Percentiles rank a stretch among this genome's conserved stretches.
phyloP scores from a whole-genome alignment of 2,329 filamentous ascomycete species.

The Rosellinia necatrix region DNA sequence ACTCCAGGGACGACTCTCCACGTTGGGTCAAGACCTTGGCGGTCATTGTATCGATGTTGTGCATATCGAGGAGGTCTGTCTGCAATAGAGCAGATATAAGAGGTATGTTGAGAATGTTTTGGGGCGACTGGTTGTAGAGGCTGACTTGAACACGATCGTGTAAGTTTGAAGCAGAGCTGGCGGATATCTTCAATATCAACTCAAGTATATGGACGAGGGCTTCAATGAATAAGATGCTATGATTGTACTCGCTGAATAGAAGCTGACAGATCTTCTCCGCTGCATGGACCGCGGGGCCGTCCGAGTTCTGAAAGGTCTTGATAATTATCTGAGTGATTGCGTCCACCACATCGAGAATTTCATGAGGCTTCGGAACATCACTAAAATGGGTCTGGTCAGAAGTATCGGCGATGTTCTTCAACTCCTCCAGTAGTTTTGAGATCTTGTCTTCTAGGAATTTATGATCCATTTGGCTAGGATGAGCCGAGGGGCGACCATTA shows the following conservation, averaged over 20 bases:
- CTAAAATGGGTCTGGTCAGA: slow-evolving; percentile 62
- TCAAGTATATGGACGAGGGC: slow-evolving; percentile 66
- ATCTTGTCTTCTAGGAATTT: slow-evolving; percentile 59
- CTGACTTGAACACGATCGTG: slow-evolving; percentile 60
- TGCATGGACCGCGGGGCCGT: slow-evolving; percentile 63
- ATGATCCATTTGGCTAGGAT: slow-evolving; percentile 55
- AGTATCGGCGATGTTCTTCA: slow-evolving; percentile 58
- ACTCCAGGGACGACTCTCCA: slow-evolving; percentile 74
- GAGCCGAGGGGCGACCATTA: slow-evolving; percentile 55
- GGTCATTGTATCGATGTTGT: slow-evolving; percentile 71
- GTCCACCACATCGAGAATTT: slow-evolving; percentile 66
- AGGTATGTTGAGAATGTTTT: slow-evolving; percentile 61
- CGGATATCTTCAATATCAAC: slow-evolving; percentile 62
- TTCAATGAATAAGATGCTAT: slow-evolving; percentile 63
- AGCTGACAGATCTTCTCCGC: slow-evolving; percentile 63
- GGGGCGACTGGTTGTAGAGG: slow-evolving; percentile 61
- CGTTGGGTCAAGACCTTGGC: slow-evolving; percentile 73
- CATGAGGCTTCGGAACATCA: slow-evolving; percentile 62
- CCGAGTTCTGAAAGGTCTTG: slow-evolving; percentile 64
- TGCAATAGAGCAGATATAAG: slow-evolving; percentile 61
- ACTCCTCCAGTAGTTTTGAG: slow-evolving; percentile 61
- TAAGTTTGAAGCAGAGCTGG: slow-evolving; percentile 51
- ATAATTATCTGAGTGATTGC: slow-evolving; percentile 66
- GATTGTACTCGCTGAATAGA: slow-evolving; percentile 57
- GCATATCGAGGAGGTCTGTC: slow-evolving; percentile 66